These are phyloP conservation scores for Penicillium malachiteum DNA, from an alignment of 495 filamentous ascomycete genomes.

Conservation along the genomic window DNA sequence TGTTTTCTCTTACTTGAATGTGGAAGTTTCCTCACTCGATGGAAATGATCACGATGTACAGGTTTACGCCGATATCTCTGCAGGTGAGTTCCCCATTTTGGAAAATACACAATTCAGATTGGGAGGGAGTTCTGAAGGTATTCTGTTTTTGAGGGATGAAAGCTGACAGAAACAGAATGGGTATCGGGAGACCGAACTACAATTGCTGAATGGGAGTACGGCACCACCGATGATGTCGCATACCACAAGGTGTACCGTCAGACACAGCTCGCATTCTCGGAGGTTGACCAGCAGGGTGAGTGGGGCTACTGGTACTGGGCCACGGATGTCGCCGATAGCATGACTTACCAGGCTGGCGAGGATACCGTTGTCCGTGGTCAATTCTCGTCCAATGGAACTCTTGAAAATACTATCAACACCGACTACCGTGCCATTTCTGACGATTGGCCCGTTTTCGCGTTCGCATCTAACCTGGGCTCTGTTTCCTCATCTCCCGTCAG, in stretches of 20 bases:
- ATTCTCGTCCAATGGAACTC: conserved; percentile 42
- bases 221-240: conserved; percentile 41
- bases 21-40: conserved; percentile 53
- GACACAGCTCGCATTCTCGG: conserved; percentile 53
- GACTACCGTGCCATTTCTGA: conserved; percentile 53
- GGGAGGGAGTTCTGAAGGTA: no score
- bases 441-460: conserved; percentile 56
- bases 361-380: conserved; percentile 49
- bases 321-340: conserved; percentile 36
- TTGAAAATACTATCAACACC: conserved; percentile 47
- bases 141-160: no score
- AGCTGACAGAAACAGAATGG: conserved; percentile 47
- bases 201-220: conserved; percentile 55
- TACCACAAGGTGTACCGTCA: conserved; percentile 57
- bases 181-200: conserved; percentile 50
- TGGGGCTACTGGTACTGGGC: conserved; percentile 62
- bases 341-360: conserved; percentile 52
- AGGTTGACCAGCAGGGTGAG: conserved; percentile 53
- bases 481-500: conserved; percentile 34
- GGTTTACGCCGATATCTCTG: conserved; percentile 60
- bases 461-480: conserved; percentile 50
- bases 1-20: conserved; percentile 55
- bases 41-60: conserved; percentile 54
- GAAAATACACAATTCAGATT: no score
- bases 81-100: conserved; percentile 41